Evolutionary conservation across 2,329 filamentous ascomycete species (phyloP), one percentile per base, ranked within the genome.

Genomic region (Paecilomyces niveus): DNA sequence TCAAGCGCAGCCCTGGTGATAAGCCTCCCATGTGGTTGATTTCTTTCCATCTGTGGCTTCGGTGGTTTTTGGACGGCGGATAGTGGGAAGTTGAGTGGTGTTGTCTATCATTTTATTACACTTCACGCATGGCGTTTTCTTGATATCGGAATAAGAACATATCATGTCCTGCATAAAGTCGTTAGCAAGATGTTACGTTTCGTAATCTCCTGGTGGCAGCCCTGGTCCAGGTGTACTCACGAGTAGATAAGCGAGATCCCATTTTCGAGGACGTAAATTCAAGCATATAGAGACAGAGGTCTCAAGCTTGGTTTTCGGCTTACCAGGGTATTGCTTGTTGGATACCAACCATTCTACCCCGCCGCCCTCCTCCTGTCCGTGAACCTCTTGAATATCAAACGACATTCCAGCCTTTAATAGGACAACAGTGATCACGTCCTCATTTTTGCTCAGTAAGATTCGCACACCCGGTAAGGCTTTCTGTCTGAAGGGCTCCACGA

Each of bases 131-230:
- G 71, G 66, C 1, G 68, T 72, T 31, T 71, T 68, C 53, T 73
- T 77, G 59, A 78, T 66, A 57, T 75, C 69, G 11, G 70, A 62
- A 61, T 77, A 78, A 21, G 76, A 74, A 29, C 71, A 66, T 9
- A 77, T 72, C 70, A 76, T 76, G 55, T 76, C 73, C 76, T 78
- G 26, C 39, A 45, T 45, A 45, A 21, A 21, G 15, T 21, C 15
- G 7, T 45, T 8, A 45, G 39, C 18, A 26, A 8, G 8, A 56
- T 39, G 56, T 22, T 26, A 63, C 55, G 15, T 57, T 57, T 32
- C 31, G 18, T 22, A 29, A n/a, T 39, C 9, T 21, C 26, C n/a
- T 9, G 55, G 31, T 9, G 21, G 54, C 5, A 31, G 54, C 15
- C 6, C 9, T 3, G 11, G 18, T 7, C 3, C 15, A 33, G 10